Percentiles rank a stretch among this genome's conserved stretches.
Evolutionary conservation across 2,329 filamentous ascomycete genomes (phyloP).

Genomic region (Aspergillus pseudoterreus): DNA sequence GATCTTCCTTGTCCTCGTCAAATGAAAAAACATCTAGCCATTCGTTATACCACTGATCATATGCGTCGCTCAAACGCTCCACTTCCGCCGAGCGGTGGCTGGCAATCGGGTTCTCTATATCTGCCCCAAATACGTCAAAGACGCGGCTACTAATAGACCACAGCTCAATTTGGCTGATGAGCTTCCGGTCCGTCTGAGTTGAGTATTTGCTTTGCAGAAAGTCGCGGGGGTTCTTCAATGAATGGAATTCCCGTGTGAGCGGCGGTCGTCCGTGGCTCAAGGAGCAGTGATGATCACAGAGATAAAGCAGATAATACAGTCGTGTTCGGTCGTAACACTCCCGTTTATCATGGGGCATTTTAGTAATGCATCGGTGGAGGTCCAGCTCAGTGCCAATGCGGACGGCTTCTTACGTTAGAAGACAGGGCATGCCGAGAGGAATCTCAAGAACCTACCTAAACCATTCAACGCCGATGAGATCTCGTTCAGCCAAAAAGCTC

Average conservation of each 20-base stretch:
- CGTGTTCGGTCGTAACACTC: constrained; percentile 22
- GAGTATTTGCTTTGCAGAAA: constrained; percentile 31
- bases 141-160: neutral
- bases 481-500: neutral
- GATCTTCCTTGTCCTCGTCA: neutral
- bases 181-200: constrained; percentile 11
- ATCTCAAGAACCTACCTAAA: neutral
- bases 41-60: constrained; percentile 7
- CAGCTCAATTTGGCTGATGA: constrained; percentile 6
- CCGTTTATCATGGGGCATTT: constrained; percentile 15
- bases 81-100: constrained; percentile 3
- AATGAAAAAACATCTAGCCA: neutral
- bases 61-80: neutral
- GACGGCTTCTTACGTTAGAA: neutral
- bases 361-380: constrained; percentile 22
- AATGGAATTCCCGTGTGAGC: constrained; percentile 31
- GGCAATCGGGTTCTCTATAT: constrained; percentile 5
- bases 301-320: constrained; percentile 32
- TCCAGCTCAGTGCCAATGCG: constrained; percentile 13
- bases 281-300: constrained; percentile 35
- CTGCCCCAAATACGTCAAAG: neutral
- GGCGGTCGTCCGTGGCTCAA: constrained; percentile 33
- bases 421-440: neutral
- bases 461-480: neutral
- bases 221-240: constrained; percentile 24